Evolutionary conservation across 345 rosid species (phyloP), one percentile per base, ranked within the genome.

Genomic region (Rubroshorea leprosula): DNA sequence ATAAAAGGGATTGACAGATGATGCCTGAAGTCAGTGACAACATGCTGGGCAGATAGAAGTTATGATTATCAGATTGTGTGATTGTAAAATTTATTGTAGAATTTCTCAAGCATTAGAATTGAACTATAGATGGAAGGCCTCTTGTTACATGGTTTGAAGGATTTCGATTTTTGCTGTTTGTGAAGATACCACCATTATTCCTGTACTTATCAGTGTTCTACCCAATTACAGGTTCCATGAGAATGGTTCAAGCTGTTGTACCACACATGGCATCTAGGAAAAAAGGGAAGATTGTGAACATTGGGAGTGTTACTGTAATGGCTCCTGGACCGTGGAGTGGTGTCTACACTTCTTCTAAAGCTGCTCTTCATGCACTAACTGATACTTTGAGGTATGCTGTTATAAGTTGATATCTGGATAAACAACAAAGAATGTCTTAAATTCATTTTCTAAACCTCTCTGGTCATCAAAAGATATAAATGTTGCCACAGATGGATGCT

Each of bases 211-310:
- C 9, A 46, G 39, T 61, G 15, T 51, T 39, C 16, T 39, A 23
- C 47, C 11, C 17, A 38, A 62, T 54, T 51, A 60, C 51, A 89
- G 95, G 98, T 68, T 31, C 95, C 9, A 67, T 86, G 72, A 86
- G 98, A 69, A 39, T 92, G 80, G 74, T 88, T 58, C 98, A 89
- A 76, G 87, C 90, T 51, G 95, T 83, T 49, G 87, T 80, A 19
- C 93, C 93, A 61, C 89, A 81, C 75, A 86, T 92, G 96, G 90
- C 83, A 29, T 68, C 78, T 47, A 81, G 82, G 77, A 86, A 64
- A 55, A 80, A 69, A 49, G 93, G 95, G 14, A 89, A 76, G 72
- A 74, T 92, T 29, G 87, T 85, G 19, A 92, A 92, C 16, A 57
- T 92, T 41, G 96, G 97, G 54, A 87, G 96, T 51, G 69, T 82